Evolutionary conservation across 306 rosid genomes (phyloP).

Genomic region (Sicyos baderoa): DNA sequence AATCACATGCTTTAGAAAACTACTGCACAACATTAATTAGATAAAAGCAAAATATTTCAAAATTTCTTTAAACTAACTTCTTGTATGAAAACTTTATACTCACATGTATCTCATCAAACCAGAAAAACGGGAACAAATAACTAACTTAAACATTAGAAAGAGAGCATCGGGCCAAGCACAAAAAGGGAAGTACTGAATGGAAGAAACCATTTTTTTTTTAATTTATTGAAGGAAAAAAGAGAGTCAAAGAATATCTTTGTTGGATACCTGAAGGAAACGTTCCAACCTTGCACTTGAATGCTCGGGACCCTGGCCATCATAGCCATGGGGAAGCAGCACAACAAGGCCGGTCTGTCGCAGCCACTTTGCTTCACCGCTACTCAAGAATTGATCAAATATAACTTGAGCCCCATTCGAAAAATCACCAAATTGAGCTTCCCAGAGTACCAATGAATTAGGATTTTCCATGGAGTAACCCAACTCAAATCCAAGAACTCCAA

Average conservation of each 20-base stretch:
- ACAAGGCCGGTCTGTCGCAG: conserved; percentile 94
- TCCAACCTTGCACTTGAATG: conserved; percentile 88
- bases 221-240: neutral
- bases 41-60: neutral
- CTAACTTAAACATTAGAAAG: neutral
- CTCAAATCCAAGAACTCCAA: conserved; percentile 96
- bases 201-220: neutral
- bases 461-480: conserved; percentile 96
- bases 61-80: neutral
- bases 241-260: neutral
- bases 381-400: conserved; percentile 85
- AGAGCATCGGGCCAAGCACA: neutral
- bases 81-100: neutral
- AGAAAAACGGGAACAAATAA: neutral
- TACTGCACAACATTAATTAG: neutral
- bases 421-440: conserved; percentile 99
- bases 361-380: conserved; percentile 95
- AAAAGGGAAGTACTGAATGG: neutral
- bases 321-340: conserved; percentile 91
- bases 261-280: conserved; percentile 79
- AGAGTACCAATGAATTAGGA: conserved; percentile 82
- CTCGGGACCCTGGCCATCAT: conserved; percentile 97
- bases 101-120: neutral
- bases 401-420: conserved; percentile 96
- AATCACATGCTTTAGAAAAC: neutral